phyloP scores from a whole-genome alignment of 2,329 filamentous ascomycete species.

The Westerdykella aurantiaca region DNA sequence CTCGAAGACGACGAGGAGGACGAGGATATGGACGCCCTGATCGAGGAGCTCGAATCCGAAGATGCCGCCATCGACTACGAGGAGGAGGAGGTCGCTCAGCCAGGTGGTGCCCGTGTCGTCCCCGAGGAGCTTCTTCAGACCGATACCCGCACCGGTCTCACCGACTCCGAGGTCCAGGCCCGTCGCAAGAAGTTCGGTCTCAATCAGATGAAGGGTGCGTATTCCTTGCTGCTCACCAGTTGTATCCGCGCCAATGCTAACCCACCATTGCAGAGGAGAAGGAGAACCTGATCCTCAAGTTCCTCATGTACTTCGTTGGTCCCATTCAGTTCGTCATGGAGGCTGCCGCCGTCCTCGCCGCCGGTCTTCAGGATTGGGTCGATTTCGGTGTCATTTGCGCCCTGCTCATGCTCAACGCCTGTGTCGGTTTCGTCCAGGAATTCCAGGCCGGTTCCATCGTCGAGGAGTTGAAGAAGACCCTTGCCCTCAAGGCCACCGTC shows the following conservation, averaged over 20 bases:
- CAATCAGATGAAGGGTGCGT: constrained; percentile 69
- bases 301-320: constrained; percentile 74
- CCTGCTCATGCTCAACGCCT: constrained; percentile 75
- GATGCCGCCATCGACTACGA: constrained; percentile 64
- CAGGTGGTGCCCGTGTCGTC: constrained; percentile 54
- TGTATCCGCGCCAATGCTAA: constrained; percentile 14
- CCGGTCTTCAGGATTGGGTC: constrained; percentile 82
- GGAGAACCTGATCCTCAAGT: constrained; percentile 78
- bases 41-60: constrained; percentile 78
- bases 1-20: constrained; percentile 65
- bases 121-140: constrained; percentile 75
- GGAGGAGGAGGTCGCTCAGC: constrained; percentile 50
- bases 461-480: constrained; percentile 83
- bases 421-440: constrained; percentile 83
- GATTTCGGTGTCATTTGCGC: constrained; percentile 89
- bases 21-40: constrained; percentile 79
- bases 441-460: constrained; percentile 87
- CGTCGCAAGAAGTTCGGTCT: constrained; percentile 69
- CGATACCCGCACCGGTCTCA: constrained; percentile 66
- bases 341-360: constrained; percentile 71
- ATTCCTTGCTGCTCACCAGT: neutral
- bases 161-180: constrained; percentile 59
- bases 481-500: constrained; percentile 81
- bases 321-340: constrained; percentile 95
- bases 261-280: constrained; percentile 58